Evolutionary conservation across 2,329 filamentous ascomycete genomes (phyloP).

Genomic region (Sclerotinia borealis): DNA sequence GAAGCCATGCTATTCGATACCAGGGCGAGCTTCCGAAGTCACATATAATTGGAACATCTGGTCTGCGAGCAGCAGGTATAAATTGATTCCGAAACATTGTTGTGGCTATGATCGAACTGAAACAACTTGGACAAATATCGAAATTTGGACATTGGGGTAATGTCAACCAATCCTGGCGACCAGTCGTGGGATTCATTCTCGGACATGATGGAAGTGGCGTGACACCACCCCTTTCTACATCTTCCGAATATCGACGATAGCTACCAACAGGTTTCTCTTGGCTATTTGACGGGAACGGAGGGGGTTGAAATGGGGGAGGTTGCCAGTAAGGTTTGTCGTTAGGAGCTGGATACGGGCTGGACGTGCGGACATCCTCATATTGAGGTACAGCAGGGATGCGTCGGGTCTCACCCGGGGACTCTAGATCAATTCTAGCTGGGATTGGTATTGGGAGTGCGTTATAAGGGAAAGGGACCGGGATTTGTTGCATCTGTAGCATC

Average conservation of each 20-base stretch:
- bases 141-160: conserved; percentile 65
- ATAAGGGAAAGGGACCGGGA: conserved; percentile 10
- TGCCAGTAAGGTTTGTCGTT: conserved; percentile 37
- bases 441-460: conserved; percentile 24
- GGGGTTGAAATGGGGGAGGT: conserved; percentile 40
- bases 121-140: conserved; percentile 78
- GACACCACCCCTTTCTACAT: conserved; percentile 39
- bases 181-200: conserved; percentile 53
- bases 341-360: conserved; percentile 12
- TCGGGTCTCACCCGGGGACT: conserved; percentile 20
- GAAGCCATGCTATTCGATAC: conserved; percentile 78
- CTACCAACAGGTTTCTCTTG: conserved; percentile 40
- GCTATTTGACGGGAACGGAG: conserved; percentile 14
- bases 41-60: conserved; percentile 58
- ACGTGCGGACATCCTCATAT: conserved; percentile 16
- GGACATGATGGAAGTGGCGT: conserved; percentile 62
- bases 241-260: conserved; percentile 51
- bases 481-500: conserved; percentile 14
- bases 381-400: conserved; percentile 17
- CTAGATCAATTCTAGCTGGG: conserved; percentile 19
- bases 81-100: conserved; percentile 66
- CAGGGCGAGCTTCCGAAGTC: conserved; percentile 73
- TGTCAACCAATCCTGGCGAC: conserved; percentile 74
- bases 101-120: conserved; percentile 59
- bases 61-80: conserved; percentile 51